Conservation (phyloP, 2,329 filamentous ascomycete genomes). For the Proliferodiscus dingleyae region DNA sequence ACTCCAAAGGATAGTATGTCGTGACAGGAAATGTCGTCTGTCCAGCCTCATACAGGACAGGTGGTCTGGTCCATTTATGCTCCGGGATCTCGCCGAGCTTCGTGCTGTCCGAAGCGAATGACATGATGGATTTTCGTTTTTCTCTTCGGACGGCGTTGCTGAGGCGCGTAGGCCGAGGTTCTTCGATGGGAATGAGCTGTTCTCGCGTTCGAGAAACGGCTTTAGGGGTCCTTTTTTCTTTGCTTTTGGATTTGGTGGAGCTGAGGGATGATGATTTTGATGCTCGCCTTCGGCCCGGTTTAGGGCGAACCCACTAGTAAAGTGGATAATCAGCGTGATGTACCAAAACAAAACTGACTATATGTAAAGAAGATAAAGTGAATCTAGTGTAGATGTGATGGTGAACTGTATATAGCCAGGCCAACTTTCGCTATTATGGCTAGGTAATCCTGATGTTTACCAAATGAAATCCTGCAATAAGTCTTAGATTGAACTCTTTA, state of each 20-base stretch:
- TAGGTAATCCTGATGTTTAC: too few relatives aligned
- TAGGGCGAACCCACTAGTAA: constrained; percentile 12
- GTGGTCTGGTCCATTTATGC: constrained; percentile 18
- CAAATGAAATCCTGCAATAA: too few relatives aligned
- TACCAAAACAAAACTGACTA: neutral
- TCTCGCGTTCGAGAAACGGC: neutral
- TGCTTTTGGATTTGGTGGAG: neutral
- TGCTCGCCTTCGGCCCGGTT: neutral
- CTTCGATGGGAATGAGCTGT: neutral
- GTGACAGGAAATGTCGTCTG: constrained; percentile 16
- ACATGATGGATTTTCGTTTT: constrained; percentile 31
- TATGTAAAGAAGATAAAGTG: neutral
- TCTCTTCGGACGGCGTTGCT: neutral
- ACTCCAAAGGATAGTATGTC: constrained; percentile 21
- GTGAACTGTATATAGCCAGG: too few relatives aligned
- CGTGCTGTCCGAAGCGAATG: constrained; percentile 40
- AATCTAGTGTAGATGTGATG: neutral
- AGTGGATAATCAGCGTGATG: neutral
- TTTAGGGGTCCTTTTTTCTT: neutral
- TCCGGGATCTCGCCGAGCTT: constrained; percentile 41
- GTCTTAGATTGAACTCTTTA: too few relatives aligned
- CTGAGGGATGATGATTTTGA: constrained; percentile 1
- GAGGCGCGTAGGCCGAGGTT: neutral
- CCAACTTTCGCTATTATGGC: too few relatives aligned
- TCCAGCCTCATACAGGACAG: neutral